phyloP scores from a whole-genome alignment of 2,329 filamentous ascomycete species.

The Amauroascus niger region DNA sequence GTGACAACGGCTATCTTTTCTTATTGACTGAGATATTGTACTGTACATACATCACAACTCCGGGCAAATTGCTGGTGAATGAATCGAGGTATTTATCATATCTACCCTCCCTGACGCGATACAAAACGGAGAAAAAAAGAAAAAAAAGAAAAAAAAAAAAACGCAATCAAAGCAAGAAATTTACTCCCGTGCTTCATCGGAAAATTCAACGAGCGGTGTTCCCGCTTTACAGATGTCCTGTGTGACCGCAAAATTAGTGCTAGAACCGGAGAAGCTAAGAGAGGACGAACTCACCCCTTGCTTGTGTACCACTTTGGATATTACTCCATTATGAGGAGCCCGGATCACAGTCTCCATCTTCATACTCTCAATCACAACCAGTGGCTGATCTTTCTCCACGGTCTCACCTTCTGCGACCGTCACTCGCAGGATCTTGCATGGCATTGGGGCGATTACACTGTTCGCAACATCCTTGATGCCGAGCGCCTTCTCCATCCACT shows the following conservation, averaged over 20 bases:
- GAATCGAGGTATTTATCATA: constrained; percentile 6
- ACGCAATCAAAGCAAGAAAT: not conserved
- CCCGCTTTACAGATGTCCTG: constrained; percentile 71
- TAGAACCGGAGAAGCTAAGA: constrained; percentile 6
- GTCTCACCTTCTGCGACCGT: constrained; percentile 72
- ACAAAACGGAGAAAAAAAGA: not conserved
- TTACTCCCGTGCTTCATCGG: constrained; percentile 31
- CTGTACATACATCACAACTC: not conserved
- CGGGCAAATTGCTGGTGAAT: not conserved
- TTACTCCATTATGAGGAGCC: constrained; percentile 60
- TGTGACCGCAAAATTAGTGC: not conserved
- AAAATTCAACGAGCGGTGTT: constrained; percentile 64
- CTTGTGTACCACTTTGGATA: constrained; percentile 64
- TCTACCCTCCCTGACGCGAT: constrained; percentile 2
- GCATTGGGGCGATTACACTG: constrained; percentile 88
- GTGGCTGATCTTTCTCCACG: constrained; percentile 74
- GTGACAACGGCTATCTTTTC: not conserved
- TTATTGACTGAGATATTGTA: not conserved
- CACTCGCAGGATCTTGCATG: constrained; percentile 87
- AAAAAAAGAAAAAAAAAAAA: not conserved
- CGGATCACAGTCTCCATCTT: constrained; percentile 83
- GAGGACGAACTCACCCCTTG: constrained; percentile 52
- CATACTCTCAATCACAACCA: constrained; percentile 88
- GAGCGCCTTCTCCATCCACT: constrained; percentile 80
- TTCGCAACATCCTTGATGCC: constrained; percentile 71